Conservation (phyloP, 2,329 filamentous ascomycete genomes). For the Fusarium avenaceum region DNA sequence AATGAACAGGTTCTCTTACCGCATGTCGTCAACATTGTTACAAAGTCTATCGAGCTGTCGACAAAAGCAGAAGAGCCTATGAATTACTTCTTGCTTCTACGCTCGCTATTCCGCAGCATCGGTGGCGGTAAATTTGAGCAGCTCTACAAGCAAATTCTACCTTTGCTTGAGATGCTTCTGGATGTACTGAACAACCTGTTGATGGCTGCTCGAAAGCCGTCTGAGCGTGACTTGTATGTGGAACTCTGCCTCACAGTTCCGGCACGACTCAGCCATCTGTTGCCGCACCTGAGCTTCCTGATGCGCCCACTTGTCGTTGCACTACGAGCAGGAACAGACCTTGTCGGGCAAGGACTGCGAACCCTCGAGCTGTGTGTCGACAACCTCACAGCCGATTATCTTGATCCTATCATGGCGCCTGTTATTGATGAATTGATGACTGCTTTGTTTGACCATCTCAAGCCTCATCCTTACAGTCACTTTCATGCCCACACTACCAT, state of each 20-base stretch:
- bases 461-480: slow-evolving; percentile 94
- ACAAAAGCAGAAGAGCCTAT: slow-evolving; percentile 97
- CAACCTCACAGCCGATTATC: slow-evolving; percentile 96
- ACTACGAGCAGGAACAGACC: slow-evolving; percentile 87
- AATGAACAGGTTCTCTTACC: slow-evolving; percentile 97
- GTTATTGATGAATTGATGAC: slow-evolving; percentile 99
- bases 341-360: slow-evolving; percentile 92
- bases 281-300: slow-evolving; percentile 94
- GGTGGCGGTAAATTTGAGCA: slow-evolving; percentile 98
- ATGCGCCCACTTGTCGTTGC: slow-evolving; percentile 99
- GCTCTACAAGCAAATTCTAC: slow-evolving; percentile 97
- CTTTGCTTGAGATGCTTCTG: slow-evolving; percentile 94
- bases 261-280: slow-evolving; percentile 89
- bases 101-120: slow-evolving; percentile 95
- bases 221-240: slow-evolving; percentile 95
- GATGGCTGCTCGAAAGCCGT: slow-evolving; percentile 87
- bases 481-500: slow-evolving; percentile 98
- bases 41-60: slow-evolving; percentile 95
- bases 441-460: slow-evolving; percentile 94
- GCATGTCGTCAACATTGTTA: slow-evolving; percentile 97
- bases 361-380: slow-evolving; percentile 98
- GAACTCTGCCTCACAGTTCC: slow-evolving; percentile 97
- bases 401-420: slow-evolving; percentile 98
- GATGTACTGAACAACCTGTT: slow-evolving; percentile 97
- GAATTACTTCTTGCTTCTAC: slow-evolving; percentile 96